phyloP scores from a whole-genome alignment of 306 rosid genomes.

The Begonia fuchsioides region DNA sequence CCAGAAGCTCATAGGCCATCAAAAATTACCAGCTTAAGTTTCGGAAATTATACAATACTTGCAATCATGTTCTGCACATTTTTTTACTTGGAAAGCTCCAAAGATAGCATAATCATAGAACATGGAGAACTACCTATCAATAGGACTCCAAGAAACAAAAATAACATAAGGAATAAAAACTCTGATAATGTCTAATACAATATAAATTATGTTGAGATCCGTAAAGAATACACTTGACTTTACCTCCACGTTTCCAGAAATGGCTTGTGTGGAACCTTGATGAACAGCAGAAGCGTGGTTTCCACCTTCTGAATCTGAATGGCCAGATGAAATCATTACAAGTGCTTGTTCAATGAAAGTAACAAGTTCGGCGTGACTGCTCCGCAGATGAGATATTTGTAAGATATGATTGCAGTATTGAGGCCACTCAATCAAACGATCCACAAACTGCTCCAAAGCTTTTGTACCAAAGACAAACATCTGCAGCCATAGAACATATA shows the following conservation, averaged over 20 bases:
- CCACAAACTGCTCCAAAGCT: slow-evolving; percentile 98
- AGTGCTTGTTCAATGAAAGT: slow-evolving; percentile 84
- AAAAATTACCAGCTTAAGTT: too few species aligned
- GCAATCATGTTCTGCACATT: too few species aligned
- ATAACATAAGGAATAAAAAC: too few species aligned
- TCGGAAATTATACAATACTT: too few species aligned
- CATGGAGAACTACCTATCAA: too few species aligned
- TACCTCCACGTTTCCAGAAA: slow-evolving; percentile 67
- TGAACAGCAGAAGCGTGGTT: slow-evolving; percentile 41
- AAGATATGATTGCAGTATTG: slow-evolving; percentile 96
- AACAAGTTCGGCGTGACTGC: slow-evolving; percentile 65
- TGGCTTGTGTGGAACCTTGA: slow-evolving; percentile 35
- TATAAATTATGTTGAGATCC: too few species aligned
- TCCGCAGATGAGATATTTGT: slow-evolving; percentile 87
- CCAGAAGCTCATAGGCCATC: too few species aligned
- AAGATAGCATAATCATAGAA: too few species aligned
- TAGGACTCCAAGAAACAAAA: too few species aligned
- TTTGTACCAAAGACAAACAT: slow-evolving; percentile 87
- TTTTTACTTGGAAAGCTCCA: too few species aligned
- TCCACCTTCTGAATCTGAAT: slow-evolving; percentile 57
- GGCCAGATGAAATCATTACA: slow-evolving; percentile 67
- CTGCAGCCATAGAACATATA: slow-evolving; percentile 29
- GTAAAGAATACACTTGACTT: slow-evolving; percentile 1
- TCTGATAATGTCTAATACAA: too few species aligned
- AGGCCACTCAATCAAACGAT: slow-evolving; percentile 96